Conservation (phyloP, 202 grass and related monocot genomes). For the Schoenoplectus triqueter region DNA sequence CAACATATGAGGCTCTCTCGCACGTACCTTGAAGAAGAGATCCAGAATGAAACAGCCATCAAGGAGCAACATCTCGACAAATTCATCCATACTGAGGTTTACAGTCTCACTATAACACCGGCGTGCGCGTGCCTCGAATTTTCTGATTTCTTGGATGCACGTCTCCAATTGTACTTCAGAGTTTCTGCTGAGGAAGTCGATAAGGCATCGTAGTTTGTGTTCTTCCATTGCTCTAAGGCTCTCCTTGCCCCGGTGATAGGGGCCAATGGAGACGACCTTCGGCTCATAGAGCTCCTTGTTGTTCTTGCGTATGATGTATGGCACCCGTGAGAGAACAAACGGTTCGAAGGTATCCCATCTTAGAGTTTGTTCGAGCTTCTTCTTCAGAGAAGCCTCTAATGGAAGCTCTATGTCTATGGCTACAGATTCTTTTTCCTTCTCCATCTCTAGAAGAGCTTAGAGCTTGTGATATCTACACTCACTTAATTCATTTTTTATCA, state of each 20-base stretch:
- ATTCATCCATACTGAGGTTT: neutral
- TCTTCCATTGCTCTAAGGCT: constrained; percentile 62
- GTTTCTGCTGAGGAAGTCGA: constrained; percentile 51
- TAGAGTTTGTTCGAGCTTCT: constrained; percentile 25
- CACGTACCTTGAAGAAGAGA: constrained; percentile 21
- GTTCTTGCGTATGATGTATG: constrained; percentile 51
- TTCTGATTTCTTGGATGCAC: constrained; percentile 41
- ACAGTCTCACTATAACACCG: constrained; percentile 48
- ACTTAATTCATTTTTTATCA: neutral
- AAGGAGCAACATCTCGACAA: constrained; percentile 12
- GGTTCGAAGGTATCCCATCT: constrained; percentile 41
- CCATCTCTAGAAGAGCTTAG: neutral
- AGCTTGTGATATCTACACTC: neutral
- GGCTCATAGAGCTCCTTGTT: constrained; percentile 66
- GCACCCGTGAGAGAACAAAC: constrained; percentile 55
- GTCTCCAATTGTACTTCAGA: neutral
- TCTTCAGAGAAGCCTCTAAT: constrained; percentile 20
- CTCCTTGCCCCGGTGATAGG: constrained; percentile 52
- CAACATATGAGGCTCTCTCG: neutral
- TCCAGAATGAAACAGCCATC: constrained; percentile 13
- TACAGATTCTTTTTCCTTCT: constrained; percentile 3
- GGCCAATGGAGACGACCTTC: constrained; percentile 61
- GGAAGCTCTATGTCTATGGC: constrained; percentile 32
- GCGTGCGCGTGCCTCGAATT: constrained; percentile 42
- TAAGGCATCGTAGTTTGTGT: constrained; percentile 65